Evolutionary conservation across 2,329 filamentous ascomycete species (phyloP), one percentile per base, ranked within the genome.

Genomic region (Epichloe gansuensis): DNA sequence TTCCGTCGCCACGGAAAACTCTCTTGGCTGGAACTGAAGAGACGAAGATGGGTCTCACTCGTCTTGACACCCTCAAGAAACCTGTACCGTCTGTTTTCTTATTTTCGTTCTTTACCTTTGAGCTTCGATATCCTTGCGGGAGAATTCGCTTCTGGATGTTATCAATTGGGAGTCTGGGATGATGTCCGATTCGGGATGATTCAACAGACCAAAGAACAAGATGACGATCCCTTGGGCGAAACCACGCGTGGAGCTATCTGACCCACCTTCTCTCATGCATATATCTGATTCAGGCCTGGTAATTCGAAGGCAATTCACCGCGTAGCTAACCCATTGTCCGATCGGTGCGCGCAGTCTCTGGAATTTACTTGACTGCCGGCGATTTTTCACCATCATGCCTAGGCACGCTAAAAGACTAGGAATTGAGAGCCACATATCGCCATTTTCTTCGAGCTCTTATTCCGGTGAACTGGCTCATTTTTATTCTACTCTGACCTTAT

Each of bases 1-100:
- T 36, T 90, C 90, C 3, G 86, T 95, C 57, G 90, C 90, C 68
- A 85, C 89, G 3, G 89, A 94, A 74, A 96, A 96, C 76, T 95
- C 89, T 49, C 79, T 96, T 58, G 90, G 90, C 62, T 96, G 90
- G 90, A 95, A 94, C 74, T 96, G 58, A 67, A 57, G 36, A 50
- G 34, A 31, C n/a, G 47, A 40, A 50, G 41, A 27, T 27, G 25
- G 9, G 17, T 17, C 38, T 17, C n/a, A 23, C 25, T 17, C 38
- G 6, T 36, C 27, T 48, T 53, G 36, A 46, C 15, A 45, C 25
- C 7, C 36, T 31, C 44, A 41, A 55, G 46, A 40, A 48, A 51
- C 58, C 50, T 61, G 54, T 59, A 50, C 36, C 46, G 44, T 54
- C 56, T 58, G 55, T 54, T 57, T 58, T 59, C 53, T 50, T 44